Conservation (phyloP, 2,329 filamentous ascomycete genomes). For the Arthrobotrys sinensis region DNA sequence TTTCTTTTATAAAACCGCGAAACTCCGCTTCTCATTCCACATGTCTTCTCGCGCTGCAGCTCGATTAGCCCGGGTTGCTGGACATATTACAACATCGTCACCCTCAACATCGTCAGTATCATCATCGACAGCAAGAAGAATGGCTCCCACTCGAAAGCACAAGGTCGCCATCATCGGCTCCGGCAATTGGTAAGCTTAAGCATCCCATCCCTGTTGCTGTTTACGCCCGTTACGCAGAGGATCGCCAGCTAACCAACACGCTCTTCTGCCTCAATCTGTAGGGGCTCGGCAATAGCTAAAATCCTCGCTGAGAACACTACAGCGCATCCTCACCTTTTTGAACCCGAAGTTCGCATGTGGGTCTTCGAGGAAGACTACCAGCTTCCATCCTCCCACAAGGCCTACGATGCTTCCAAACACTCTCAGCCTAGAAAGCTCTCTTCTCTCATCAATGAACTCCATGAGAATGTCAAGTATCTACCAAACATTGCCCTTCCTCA, state of each 20-base stretch:
- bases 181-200: constrained; percentile 84
- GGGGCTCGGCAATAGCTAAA: constrained; percentile 97
- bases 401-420: constrained; percentile 77
- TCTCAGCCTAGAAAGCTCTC: constrained; percentile 88
- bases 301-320: constrained; percentile 94
- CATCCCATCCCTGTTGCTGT: neutral
- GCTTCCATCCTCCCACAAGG: constrained; percentile 79
- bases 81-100: constrained; percentile 37
- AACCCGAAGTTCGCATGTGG: constrained; percentile 97
- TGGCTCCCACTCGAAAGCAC: constrained; percentile 75
- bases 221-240: constrained; percentile 2
- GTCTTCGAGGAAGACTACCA: constrained; percentile 93
- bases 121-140: constrained; percentile 24
- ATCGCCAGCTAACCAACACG: constrained; percentile 34
- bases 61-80: constrained; percentile 49
- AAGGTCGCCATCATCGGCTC: constrained; percentile 95
- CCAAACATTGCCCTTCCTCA: constrained; percentile 85
- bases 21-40: constrained; percentile 19
- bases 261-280: constrained; percentile 66
- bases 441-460: constrained; percentile 86
- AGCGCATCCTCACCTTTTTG: constrained; percentile 83
- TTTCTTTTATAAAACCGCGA: constrained; percentile 40
- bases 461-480: constrained; percentile 99
- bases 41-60: constrained; percentile 54
- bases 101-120: constrained; percentile 18